Evolutionary conservation across 1,139 yeast species (phyloP), one percentile per base, ranked within the genome.

Genomic region (Taphrina sp.): DNA sequence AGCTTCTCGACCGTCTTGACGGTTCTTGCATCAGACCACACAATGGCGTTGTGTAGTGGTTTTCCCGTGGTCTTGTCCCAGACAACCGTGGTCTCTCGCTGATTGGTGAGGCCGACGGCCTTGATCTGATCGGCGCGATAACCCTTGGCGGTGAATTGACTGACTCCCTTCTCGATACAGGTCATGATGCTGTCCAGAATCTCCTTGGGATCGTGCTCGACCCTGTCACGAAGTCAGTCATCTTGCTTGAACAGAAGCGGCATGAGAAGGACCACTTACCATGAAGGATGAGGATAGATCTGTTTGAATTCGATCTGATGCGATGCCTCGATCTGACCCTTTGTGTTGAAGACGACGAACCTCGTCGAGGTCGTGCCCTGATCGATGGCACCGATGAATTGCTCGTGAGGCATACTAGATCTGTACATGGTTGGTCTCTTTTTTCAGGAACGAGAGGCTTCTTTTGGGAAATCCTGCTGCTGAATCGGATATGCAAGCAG

Each of bases 1-100:
- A 84, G 76, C 64, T 82, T 79, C 62, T 79, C 80, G 58, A 88
- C 92, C 58, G 87, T 78, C 36, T 77, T 82, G 7, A 85, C 72
- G 31, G 95, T 90, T 67, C 97, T 79, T 38, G 95, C 85, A 71
- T 90, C 97, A 60, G 94, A 86, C 97, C 97, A 90, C 47, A 92
- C 95, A 68, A 90, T 87, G 68, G 96, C 96, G 66, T 85, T 83
- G 67, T 83, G 77, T 57, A 87, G 76, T 1, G 96, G 94, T 64
- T 77, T 75, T 45, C 96, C 96, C 1, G 96, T 88, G 58, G 76
- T 76, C 64, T 82, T 77, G 58, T 88, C 83, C 96, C 96, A 90
- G 53, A 90, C 83, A 58, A 90, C 79, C 29, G 96, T 85, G 44
- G 97, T 89, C 72, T 90, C 96, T 69, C 97, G 81, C 92, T 90